Conservation (phyloP, 2,329 filamentous ascomycete genomes). For the Diaporthe vaccinii region DNA sequence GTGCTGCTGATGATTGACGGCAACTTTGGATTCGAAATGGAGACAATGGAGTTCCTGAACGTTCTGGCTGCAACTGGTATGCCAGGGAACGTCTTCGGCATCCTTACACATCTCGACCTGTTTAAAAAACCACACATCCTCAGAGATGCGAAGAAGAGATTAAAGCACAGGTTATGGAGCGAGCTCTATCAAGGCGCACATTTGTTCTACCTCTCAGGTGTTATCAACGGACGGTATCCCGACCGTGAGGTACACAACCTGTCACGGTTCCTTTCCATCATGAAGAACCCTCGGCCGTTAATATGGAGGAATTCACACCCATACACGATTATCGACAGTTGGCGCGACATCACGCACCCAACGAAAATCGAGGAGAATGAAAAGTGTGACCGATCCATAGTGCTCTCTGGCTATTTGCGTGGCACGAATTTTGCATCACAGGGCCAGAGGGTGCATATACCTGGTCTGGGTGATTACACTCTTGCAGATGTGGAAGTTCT, state of each 20-base stretch:
- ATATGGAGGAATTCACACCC: slow-evolving; percentile 97
- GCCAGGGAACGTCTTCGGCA: slow-evolving; percentile 98
- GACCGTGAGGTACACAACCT: slow-evolving; percentile 97
- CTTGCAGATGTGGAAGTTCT: slow-evolving; percentile 87
- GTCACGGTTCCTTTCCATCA: slow-evolving; percentile 94
- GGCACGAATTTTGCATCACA: slow-evolving; percentile 93
- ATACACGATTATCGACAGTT: slow-evolving; percentile 92
- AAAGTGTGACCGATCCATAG: slow-evolving; percentile 91
- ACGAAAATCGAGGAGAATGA: slow-evolving; percentile 89
- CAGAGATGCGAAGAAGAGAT: slow-evolving; percentile 92
- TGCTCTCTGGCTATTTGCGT: slow-evolving; percentile 91
- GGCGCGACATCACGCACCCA: slow-evolving; percentile 94
- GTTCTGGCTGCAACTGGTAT: slow-evolving; percentile 94
- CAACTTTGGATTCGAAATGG: slow-evolving; percentile 99
- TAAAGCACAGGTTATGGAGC: slow-evolving; percentile 97
- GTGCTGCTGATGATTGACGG: slow-evolving; percentile 98
- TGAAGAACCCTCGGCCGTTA: slow-evolving; percentile 98
- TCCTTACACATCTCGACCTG: slow-evolving; percentile 94
- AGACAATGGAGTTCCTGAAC: slow-evolving; percentile 99
- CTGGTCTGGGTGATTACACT: slow-evolving; percentile 90
- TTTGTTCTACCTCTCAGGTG: slow-evolving; percentile 95
- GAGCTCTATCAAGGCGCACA: slow-evolving; percentile 98
- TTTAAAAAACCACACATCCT: slow-evolving; percentile 94
- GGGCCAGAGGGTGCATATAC: slow-evolving; percentile 90
- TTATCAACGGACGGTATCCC: slow-evolving; percentile 96